These are phyloP conservation scores for Polytrichum formosum DNA, from an alignment of 225 moss, liverwort and hornwort genomes.

Conservation along the genomic window DNA sequence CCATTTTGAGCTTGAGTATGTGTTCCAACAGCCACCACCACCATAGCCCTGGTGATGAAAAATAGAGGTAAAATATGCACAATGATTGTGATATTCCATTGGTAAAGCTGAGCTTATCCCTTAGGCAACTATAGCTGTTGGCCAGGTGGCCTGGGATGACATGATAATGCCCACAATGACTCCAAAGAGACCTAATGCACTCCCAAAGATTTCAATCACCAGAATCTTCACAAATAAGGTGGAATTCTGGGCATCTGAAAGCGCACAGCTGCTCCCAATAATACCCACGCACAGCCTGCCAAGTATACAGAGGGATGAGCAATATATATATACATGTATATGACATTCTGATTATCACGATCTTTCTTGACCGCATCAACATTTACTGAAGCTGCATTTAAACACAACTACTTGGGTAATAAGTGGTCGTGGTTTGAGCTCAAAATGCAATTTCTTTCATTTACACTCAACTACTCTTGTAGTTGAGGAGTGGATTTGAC, in stretches of 20 bases:
- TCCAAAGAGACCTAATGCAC: constrained; percentile 96
- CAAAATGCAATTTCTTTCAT: too few relatives aligned
- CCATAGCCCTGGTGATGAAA: background rate
- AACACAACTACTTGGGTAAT: too few relatives aligned
- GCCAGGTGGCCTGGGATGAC: constrained; percentile 98
- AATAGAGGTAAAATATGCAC: too few relatives aligned
- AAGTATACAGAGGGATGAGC: background rate
- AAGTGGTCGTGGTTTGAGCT: too few relatives aligned
- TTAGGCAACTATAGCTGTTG: constrained; percentile 41
- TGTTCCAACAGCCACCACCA: background rate
- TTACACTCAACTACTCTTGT: too few relatives aligned
- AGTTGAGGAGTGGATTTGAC: too few relatives aligned
- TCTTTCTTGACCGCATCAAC: too few relatives aligned
- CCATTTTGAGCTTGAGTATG: too few relatives aligned
- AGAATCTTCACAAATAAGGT: constrained; percentile 92
- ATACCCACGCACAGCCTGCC: constrained; percentile 95
- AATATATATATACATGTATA: too few relatives aligned
- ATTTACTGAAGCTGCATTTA: too few relatives aligned
- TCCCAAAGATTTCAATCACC: constrained; percentile 99
- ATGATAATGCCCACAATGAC: constrained; percentile 99
- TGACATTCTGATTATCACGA: too few relatives aligned
- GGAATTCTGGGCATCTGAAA: constrained; percentile 96
- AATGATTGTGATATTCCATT: too few relatives aligned
- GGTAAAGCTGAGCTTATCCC: background rate
- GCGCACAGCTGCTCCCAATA: constrained; percentile 98